Percentiles rank a stretch among this genome's conserved stretches.
phyloP scores from a whole-genome alignment of 208 protist genomes.

The Trypanosoma rangeli region DNA sequence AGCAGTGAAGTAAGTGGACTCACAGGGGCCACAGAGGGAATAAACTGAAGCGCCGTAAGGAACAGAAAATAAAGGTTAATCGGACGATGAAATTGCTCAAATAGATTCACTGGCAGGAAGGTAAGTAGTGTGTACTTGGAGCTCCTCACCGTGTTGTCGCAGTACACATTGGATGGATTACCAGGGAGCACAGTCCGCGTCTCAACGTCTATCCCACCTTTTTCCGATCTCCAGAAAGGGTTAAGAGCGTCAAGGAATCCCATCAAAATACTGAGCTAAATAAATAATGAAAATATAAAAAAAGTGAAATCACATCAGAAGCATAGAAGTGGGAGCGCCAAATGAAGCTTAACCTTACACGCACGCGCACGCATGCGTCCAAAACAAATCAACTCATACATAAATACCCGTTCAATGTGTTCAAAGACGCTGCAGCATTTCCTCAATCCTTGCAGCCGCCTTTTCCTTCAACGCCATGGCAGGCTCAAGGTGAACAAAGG shows the following conservation, averaged over 20 bases:
- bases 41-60: constrained; percentile 87
- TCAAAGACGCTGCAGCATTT: constrained; percentile 21
- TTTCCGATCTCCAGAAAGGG: neutral
- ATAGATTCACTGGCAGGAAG: constrained; percentile 95
- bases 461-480: constrained; percentile 43
- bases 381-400: constrained; percentile 6
- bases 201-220: constrained; percentile 33
- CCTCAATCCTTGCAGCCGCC: constrained; percentile 35
- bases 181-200: constrained; percentile 36
- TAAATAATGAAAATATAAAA: constrained; percentile 10
- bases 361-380: neutral
- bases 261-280: neutral
- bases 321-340: neutral
- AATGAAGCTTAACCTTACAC: neutral
- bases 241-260: neutral
- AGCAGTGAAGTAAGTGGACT: constrained; percentile 89
- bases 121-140: constrained; percentile 95
- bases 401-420: neutral
- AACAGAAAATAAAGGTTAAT: constrained; percentile 96
- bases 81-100: constrained; percentile 94
- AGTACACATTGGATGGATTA: constrained; percentile 37
- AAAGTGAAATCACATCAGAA: constrained; percentile 9
- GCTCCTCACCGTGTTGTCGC: constrained; percentile 86
- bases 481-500: constrained; percentile 58
- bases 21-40: constrained; percentile 78